phyloP scores from a whole-genome alignment of 2,329 filamentous ascomycete genomes.

The Cadophora luteo-olivacea region DNA sequence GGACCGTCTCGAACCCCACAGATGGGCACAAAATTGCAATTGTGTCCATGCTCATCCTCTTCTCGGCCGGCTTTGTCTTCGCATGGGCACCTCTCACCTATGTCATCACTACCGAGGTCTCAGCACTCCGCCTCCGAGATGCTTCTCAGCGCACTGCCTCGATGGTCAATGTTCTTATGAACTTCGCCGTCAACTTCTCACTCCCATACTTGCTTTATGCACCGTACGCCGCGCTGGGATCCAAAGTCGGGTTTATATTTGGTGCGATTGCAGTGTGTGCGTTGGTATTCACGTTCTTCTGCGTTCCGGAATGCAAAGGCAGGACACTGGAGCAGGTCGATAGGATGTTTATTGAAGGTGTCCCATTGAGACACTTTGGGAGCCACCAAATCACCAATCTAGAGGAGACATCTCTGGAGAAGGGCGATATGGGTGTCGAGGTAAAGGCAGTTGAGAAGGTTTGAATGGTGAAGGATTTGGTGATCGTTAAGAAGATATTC shows the following conservation, averaged over 20 bases:
- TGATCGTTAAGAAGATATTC: too few relatives aligned
- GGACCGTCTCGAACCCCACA: conserved; percentile 7
- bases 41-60: background rate
- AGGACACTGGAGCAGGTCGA: conserved; percentile 19
- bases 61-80: conserved; percentile 8
- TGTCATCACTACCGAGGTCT: conserved; percentile 6
- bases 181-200: conserved; percentile 9
- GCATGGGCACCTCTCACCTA: conserved; percentile 11
- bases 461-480: background rate
- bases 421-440: background rate
- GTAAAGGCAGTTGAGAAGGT: conserved; percentile 13
- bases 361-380: conserved; percentile 12
- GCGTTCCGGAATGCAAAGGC: conserved; percentile 10
- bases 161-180: conserved; percentile 9
- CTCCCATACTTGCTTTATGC: conserved; percentile 12
- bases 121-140: conserved; percentile 2
- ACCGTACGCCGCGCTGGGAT: conserved; percentile 7
- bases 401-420: background rate
- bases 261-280: conserved; percentile 6
- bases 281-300: conserved; percentile 2
- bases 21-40: conserved; percentile 7
- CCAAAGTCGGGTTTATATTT: conserved; percentile 1
- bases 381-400: background rate
- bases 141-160: conserved; percentile 8
- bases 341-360: conserved; percentile 11